phyloP scores from a whole-genome alignment of 1,139 yeast genomes.

The Saccharomycopsis phalli region DNA sequence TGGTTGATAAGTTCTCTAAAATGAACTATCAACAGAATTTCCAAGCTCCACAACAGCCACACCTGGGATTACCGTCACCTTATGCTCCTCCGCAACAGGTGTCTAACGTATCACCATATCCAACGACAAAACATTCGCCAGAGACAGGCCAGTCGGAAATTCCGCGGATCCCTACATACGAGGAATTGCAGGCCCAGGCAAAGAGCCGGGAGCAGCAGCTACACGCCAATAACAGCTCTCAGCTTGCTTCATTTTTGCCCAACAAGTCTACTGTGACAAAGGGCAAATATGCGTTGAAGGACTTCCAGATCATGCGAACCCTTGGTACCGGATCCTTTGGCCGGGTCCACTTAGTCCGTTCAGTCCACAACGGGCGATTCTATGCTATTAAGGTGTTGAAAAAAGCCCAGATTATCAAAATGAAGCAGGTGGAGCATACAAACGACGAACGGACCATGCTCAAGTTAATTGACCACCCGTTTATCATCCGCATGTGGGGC shows the following conservation, averaged over 20 bases:
- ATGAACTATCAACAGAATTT: too few relatives aligned
- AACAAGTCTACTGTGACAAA: slow-evolving; percentile 52
- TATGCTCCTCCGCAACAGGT: too few relatives aligned
- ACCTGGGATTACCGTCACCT: too few relatives aligned
- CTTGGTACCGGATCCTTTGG: slow-evolving; percentile 98
- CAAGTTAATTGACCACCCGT: slow-evolving; percentile 88
- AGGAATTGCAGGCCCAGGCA: slow-evolving; percentile 20
- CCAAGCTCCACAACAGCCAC: too few relatives aligned
- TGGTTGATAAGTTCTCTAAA: too few relatives aligned
- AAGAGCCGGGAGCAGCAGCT: slow-evolving; percentile 14
- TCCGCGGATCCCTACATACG: slow-evolving; percentile 19
- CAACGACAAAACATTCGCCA: too few relatives aligned
- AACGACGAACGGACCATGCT: slow-evolving; percentile 95
- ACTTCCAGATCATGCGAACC: slow-evolving; percentile 88
- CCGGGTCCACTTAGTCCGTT: slow-evolving; percentile 84
- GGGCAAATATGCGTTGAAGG: slow-evolving; percentile 78
- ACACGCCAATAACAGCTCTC: not conserved
- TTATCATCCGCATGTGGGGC: slow-evolving; percentile 96
- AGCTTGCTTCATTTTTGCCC: slow-evolving; percentile 24
- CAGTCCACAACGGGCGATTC: slow-evolving; percentile 87
- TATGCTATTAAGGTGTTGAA: slow-evolving; percentile 92
- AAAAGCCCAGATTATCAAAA: slow-evolving; percentile 83
- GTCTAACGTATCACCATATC: too few relatives aligned
- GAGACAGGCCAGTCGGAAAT: slow-evolving; percentile 1
- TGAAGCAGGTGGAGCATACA: slow-evolving; percentile 97